Evolutionary conservation across 2,329 filamentous ascomycete species (phyloP).

Genomic region (Fusarium anguioides): DNA sequence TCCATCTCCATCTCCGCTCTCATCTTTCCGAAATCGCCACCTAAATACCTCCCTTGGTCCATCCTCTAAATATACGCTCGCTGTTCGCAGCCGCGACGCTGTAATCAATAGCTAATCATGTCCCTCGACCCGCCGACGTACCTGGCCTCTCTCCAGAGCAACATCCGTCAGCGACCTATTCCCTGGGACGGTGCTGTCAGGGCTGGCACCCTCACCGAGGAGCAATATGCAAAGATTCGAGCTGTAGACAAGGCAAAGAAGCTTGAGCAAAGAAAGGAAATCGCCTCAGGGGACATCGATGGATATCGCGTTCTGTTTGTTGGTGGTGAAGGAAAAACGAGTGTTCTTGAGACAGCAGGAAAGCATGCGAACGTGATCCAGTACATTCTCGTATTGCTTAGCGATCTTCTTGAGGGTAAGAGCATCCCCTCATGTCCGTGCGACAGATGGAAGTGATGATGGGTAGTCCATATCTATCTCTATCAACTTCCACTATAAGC

Average conservation of each 20-base stretch:
- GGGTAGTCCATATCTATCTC: background rate
- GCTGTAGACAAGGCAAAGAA: constrained; percentile 96
- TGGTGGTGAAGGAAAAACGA: constrained; percentile 74
- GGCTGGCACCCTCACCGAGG: constrained; percentile 91
- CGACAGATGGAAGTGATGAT: constrained; percentile 13
- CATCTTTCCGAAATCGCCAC: constrained; percentile 11
- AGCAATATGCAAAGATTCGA: constrained; percentile 94
- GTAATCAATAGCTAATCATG: constrained; percentile 64
- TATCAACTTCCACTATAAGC: constrained; percentile 10
- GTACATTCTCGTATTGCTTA: constrained; percentile 90
- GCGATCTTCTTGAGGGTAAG: constrained; percentile 87
- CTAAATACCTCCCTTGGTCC: constrained; percentile 11
- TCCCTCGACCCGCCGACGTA: constrained; percentile 93
- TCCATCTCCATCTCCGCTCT: constrained; percentile 13
- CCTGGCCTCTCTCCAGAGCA: constrained; percentile 87
- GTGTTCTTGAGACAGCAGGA: constrained; percentile 84
- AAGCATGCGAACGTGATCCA: constrained; percentile 92
- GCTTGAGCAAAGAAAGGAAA: constrained; percentile 82
- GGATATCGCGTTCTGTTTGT: constrained; percentile 85
- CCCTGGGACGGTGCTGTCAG: constrained; percentile 97
- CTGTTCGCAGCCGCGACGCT: constrained; percentile 45
- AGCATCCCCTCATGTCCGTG: constrained; percentile 2
- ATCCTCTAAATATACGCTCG: constrained; percentile 28
- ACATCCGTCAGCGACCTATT: constrained; percentile 94
- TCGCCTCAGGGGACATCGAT: constrained; percentile 81